phyloP scores from a whole-genome alignment of 2,329 filamentous ascomycete genomes.

The Sporothrix euskadiensis region DNA sequence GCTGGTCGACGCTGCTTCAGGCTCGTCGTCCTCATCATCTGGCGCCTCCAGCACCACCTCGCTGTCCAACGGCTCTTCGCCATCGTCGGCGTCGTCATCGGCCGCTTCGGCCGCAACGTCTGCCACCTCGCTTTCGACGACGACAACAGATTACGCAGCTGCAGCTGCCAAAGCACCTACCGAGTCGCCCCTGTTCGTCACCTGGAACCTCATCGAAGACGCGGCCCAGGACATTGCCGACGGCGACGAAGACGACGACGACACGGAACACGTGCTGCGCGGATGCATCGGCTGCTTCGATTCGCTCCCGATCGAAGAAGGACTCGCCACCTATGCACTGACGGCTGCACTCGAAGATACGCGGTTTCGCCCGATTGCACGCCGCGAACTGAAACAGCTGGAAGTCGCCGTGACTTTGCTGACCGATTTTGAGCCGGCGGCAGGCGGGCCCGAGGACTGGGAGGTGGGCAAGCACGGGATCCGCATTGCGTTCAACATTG shows the following conservation, averaged over 20 bases:
- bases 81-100: conserved; percentile 35
- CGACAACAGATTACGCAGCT: background rate
- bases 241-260: conserved; percentile 53
- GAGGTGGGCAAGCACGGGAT: conserved; percentile 81
- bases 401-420: conserved; percentile 76
- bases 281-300: conserved; percentile 98
- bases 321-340: conserved; percentile 77
- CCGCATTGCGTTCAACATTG: conserved; percentile 78
- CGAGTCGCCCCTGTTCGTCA: conserved; percentile 82
- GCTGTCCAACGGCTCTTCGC: background rate
- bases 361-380: conserved; percentile 59
- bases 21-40: conserved; percentile 36
- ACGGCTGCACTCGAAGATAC: conserved; percentile 70
- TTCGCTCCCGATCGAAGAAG: conserved; percentile 68
- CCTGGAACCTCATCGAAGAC: conserved; percentile 73
- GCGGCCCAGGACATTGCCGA: conserved; percentile 9
- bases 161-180: conserved; percentile 35
- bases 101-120: conserved; percentile 28
- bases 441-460: conserved; percentile 74
- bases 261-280: conserved; percentile 62
- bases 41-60: conserved; percentile 1
- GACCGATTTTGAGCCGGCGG: conserved; percentile 77
- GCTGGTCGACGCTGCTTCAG: conserved; percentile 37
- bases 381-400: conserved; percentile 57
- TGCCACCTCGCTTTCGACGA: background rate